Percentiles rank a stretch among this genome's conserved stretches.
phyloP scores from a whole-genome alignment of 257 asterid genomes.

The Lycium ferocissimum region DNA sequence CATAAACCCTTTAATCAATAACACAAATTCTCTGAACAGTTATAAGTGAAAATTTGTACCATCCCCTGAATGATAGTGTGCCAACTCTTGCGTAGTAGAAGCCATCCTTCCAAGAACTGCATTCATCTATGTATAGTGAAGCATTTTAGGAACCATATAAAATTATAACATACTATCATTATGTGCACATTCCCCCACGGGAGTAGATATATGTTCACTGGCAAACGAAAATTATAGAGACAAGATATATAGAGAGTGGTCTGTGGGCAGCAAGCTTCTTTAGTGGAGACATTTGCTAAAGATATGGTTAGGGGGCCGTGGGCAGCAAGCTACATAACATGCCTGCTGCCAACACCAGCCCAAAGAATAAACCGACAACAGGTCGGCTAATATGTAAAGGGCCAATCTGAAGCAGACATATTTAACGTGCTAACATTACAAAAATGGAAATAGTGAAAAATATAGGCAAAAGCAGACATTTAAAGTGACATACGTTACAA shows the following conservation, averaged over 20 bases:
- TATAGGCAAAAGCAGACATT: not conserved
- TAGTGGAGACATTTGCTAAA: not conserved
- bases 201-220: slow-evolving; percentile 2
- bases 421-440: not conserved
- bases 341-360: not conserved
- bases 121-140: slow-evolving; percentile 65
- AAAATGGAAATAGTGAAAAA: not conserved
- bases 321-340: not conserved
- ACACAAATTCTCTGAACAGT: not conserved
- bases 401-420: not conserved
- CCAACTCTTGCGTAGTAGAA: slow-evolving; percentile 89
- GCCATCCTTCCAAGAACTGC: slow-evolving; percentile 93
- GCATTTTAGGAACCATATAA: slow-evolving; percentile 29
- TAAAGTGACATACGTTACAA: not conserved
- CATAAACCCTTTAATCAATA: slow-evolving; percentile 17
- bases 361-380: not conserved
- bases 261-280: not conserved
- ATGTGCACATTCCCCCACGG: not conserved
- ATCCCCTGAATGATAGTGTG: slow-evolving; percentile 96
- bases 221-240: not conserved
- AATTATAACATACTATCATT: slow-evolving; percentile 27
- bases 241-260: not conserved
- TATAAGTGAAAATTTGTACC: slow-evolving; percentile 55
- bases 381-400: not conserved
- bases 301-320: not conserved